phyloP scores from a whole-genome alignment of 1,284 basidiomycete species.

The Sanghuangporus sanghuang region DNA sequence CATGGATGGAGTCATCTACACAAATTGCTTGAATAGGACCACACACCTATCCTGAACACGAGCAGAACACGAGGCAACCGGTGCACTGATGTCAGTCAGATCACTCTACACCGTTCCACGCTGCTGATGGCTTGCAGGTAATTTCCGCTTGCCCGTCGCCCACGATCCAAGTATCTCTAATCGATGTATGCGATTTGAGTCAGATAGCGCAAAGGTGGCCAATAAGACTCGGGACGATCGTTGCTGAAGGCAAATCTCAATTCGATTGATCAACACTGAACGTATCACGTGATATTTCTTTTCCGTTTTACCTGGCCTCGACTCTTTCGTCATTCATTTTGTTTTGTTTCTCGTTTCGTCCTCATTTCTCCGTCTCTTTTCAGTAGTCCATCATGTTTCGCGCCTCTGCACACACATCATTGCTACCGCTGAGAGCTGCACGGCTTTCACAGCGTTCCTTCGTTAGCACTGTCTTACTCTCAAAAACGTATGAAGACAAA shows the following conservation, averaged over 20 bases:
- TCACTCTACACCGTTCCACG: neutral
- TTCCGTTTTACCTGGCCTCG: neutral
- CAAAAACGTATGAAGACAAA: constrained; percentile 59
- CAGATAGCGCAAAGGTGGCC: neutral
- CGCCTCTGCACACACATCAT: neutral
- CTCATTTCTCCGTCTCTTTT: neutral
- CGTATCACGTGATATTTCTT: neutral
- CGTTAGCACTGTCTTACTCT: constrained; percentile 65
- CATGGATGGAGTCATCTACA: neutral
- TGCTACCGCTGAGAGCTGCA: neutral
- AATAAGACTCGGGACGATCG: neutral
- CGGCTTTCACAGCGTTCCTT: constrained; percentile 27
- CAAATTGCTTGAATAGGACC: constrained; percentile 17
- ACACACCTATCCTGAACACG: constrained; percentile 14
- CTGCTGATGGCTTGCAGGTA: neutral
- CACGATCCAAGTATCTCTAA: neutral
- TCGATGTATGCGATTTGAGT: constrained; percentile 6
- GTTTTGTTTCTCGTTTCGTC: too few relatives aligned
- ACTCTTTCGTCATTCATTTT: neutral
- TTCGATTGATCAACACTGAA: neutral
- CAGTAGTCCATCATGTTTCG: constrained; percentile 11
- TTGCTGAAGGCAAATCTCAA: neutral
- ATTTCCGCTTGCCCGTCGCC: neutral
- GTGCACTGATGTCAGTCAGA: neutral
- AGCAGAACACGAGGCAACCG: constrained; percentile 18